Base-by-base conservation (phyloP, 306 rosid genomes). In the Begonia fuchsioides region DNA sequence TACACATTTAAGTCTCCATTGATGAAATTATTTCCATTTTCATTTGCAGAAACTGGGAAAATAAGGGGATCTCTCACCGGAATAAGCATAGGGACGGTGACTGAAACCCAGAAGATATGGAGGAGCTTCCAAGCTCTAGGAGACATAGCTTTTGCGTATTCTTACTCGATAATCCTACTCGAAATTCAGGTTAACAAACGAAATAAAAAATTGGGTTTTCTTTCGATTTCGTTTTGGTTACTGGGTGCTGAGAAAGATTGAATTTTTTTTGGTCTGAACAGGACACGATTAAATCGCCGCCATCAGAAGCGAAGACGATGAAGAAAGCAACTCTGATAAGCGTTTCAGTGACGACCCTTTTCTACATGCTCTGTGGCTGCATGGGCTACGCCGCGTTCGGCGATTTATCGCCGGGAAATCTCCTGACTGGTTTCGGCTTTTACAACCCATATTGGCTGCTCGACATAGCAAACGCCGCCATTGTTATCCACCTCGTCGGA, bases 121-220 rank as follows among this genome's bases (percentile, higher is more conserved):
- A 69, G 76, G 58, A 79, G 75, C 63, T 79, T 79, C 65, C 84
- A 77, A 75, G 86, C 96, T 54, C 80, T 82, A 59, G 94, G 96
- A 35, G 72, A 82, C 72, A 75, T 82, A 20, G 94, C 94, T 59
- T 82, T 87, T 63, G 94, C 96, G 8, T 82, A 77, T 65, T 87
- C 94, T 11, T 87, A 75, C 77, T 87, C 96, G 11, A 52, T 76
- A 59, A 75, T 82, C 72, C 87, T 82, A 13, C 71, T 87, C 8
- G 94, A 87, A 80, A 87, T 87, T 72, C 94, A 87, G 86, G 96
- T 79, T 59, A 13, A 17, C 53, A 48, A 32, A 51, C 49, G 49
- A 32, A 11, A 16, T n/a, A 38, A 5, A 38, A 18, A 12, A 32
- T 20, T 8, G 41, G 17, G 10, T 57, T 57, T 9, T 1, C 10